A percentile compares a stretch with the other conserved stretches of the same genome.
Evolutionary conservation across 805 yeast species (phyloP).

Genomic region (Nakazawaea ernobii): DNA sequence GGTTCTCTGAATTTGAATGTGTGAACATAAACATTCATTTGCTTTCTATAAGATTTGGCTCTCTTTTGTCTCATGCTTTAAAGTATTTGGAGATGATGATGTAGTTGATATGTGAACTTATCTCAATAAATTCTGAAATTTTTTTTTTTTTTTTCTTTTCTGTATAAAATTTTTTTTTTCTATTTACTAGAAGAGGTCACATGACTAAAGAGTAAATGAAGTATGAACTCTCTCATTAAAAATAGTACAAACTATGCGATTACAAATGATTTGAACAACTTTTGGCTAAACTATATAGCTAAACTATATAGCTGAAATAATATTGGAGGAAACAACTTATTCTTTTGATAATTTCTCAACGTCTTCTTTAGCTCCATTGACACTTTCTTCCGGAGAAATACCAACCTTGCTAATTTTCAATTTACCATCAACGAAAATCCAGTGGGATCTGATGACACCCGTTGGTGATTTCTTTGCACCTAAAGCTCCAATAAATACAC

Average conservation of each 20-base stretch:
- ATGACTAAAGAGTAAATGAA: too few species aligned
- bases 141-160: too few species aligned
- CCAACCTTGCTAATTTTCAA: slow-evolving; percentile 47
- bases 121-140: neutral
- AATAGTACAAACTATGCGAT: too few species aligned
- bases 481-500: slow-evolving; percentile 59
- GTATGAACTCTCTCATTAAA: too few species aligned
- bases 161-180: too few species aligned
- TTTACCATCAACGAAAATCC: slow-evolving; percentile 79
- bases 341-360: slow-evolving; percentile 33
- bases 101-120: neutral
- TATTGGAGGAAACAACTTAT: neutral
- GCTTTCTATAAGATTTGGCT: slow-evolving; percentile 91
- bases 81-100: too few species aligned
- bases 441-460: slow-evolving; percentile 85
- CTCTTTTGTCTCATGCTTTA: slow-evolving; percentile 86
- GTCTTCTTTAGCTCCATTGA: slow-evolving; percentile 52
- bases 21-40: slow-evolving; percentile 77
- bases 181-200: too few species aligned
- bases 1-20: slow-evolving; percentile 93
- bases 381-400: slow-evolving; percentile 56
- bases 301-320: too few species aligned
- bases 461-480: slow-evolving; percentile 81
- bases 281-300: too few species aligned
- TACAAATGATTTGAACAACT: too few species aligned